Percentiles rank a stretch among this genome's conserved stretches.
Conservation (phyloP, 257 asterid genomes). For the Nicotiana tabacum region DNA sequence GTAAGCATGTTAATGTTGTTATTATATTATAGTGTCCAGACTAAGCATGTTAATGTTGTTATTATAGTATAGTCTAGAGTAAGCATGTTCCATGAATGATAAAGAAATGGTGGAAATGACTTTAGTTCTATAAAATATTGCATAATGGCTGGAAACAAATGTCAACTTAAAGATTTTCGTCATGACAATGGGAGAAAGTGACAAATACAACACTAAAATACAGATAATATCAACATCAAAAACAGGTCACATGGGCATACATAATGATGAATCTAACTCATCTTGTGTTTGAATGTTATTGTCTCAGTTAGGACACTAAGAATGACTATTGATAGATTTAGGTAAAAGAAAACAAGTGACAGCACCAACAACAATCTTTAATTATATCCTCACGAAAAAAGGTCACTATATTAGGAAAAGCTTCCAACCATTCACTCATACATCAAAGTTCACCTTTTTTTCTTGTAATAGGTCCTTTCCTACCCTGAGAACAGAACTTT, state of each 20-base stretch:
- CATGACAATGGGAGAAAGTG: neutral
- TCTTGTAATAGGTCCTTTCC: neutral
- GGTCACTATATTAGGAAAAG: neutral
- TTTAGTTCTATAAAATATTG: neutral
- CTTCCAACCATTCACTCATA: neutral
- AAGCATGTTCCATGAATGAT: neutral
- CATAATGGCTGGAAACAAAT: neutral
- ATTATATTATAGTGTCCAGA: too few relatives aligned
- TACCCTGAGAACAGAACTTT: neutral
- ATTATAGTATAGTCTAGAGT: neutral
- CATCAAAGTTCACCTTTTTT: neutral
- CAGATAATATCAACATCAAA: constrained; percentile 24
- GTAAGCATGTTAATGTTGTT: neutral
- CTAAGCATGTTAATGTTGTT: neutral
- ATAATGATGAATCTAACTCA: constrained; percentile 7
- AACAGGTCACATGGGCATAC: constrained; percentile 38
- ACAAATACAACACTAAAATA: neutral
- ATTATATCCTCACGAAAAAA: neutral
- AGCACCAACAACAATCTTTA: neutral
- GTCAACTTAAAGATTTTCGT: neutral
- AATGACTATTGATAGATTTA: neutral
- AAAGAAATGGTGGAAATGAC: neutral
- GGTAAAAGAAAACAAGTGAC: neutral
- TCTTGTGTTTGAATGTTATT: neutral
- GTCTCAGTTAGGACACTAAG: neutral